Base-by-base conservation (phyloP, 148 eudicot species). In the Cornus florida region DNA sequence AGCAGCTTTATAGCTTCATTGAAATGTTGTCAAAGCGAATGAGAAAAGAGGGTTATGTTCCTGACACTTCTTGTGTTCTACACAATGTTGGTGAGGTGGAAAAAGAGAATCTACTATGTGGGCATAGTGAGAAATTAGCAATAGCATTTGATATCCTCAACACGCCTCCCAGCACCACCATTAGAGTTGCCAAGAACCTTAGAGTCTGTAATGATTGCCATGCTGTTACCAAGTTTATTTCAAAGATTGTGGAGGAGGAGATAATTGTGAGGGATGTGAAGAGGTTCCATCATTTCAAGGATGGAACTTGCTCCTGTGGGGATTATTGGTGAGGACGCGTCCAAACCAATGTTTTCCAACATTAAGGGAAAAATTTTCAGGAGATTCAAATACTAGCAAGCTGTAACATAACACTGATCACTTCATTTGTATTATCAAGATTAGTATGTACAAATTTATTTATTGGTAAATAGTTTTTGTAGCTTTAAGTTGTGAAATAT, bases 61-160 rank as follows among this genome's bases (percentile, higher is more conserved):
- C 90, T 10, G 92, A 89, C 70, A 91, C 89, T 77, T 89, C 90
- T n/a, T 91, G 89, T 83, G 94, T 91, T 78, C 92, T 89, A 76
- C 92, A 86, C 72, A 84, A 89, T 82, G 79, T 91, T 35, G 83
- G 86, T 19, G 86, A 87, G 69, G 87, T 76, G 68, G 88, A 91
- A 76, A 87, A 89, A 75, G 94, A 89, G 84, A 84, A 76, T 64
- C 67, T 86, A 57, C 76, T 91, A 59, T 87, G 90, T 57, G 92
- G 92, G 75, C 92, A 87, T 23, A 87, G 92, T 69, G 92, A 87
- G 79, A 87, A 77, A 87, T 74, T 89, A 78, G 92, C 90, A 14
- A 86, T 89, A 56, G 88, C 92, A 22, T 91, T 91, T 48, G 90
- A 90, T 7, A 78, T 91, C 75, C 80, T 91, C 78, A 84, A 84